A percentile compares a stretch with the other conserved stretches of the same genome.
Conservation (phyloP, 192 early-diverging fungal genomes). For the Coemansia sp. region DNA sequence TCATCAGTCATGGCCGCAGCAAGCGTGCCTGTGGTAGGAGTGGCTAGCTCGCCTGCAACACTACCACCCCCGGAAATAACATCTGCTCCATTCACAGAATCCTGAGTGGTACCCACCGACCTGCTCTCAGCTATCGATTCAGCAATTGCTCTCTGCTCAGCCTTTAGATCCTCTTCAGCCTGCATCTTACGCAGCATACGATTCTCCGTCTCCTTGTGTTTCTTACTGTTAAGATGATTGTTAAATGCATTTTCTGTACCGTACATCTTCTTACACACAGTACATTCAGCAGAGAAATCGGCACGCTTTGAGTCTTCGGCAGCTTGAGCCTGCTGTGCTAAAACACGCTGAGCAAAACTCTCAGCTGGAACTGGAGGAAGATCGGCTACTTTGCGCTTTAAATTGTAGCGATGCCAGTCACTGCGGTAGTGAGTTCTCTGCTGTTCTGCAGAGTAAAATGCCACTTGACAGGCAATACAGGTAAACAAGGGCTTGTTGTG, state of each 20-base stretch:
- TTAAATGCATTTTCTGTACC: constrained; percentile 79
- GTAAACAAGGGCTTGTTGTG: constrained; percentile 65
- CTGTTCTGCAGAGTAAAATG: constrained; percentile 81
- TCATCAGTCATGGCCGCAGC: constrained; percentile 10
- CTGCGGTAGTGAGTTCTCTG: constrained; percentile 92
- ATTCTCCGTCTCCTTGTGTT: constrained; percentile 82
- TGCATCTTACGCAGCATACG: constrained; percentile 52
- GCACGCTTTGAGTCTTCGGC: constrained; percentile 49
- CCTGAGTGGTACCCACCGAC: neutral
- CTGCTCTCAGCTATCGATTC: constrained; percentile 32
- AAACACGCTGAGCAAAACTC: constrained; percentile 74
- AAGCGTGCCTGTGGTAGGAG: neutral
- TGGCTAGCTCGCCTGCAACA: neutral
- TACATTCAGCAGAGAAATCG: constrained; percentile 50
- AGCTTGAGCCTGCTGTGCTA: constrained; percentile 61
- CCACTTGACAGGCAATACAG: constrained; percentile 89
- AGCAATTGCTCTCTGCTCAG: constrained; percentile 42
- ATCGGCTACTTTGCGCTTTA: constrained; percentile 94
- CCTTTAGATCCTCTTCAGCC: constrained; percentile 33
- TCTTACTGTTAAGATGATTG: constrained; percentile 91
- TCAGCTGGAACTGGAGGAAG: constrained; percentile 82
- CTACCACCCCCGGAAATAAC: neutral
- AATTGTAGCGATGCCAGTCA: constrained; percentile 99
- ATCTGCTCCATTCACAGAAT: neutral
- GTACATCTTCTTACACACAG: constrained; percentile 65